A percentile compares a stretch with the other conserved stretches of the same genome.
Conservation (phyloP, 2,329 filamentous ascomycete genomes). For the Arthrinium phaeospermum region DNA sequence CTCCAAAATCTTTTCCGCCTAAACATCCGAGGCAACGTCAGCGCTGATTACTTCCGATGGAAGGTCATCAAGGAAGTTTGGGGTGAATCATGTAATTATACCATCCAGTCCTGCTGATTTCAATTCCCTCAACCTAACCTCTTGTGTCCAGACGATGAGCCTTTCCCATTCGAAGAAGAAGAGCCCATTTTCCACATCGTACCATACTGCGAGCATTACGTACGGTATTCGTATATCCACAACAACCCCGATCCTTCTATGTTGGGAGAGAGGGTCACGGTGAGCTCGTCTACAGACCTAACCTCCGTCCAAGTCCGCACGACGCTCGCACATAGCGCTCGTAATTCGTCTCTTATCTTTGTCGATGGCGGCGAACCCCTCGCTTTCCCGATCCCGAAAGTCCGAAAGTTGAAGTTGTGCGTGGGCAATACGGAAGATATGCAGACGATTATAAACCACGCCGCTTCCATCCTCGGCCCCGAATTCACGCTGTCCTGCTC, state of each 20-base stretch:
- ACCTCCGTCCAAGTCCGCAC: background rate
- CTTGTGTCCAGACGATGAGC: background rate
- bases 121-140: background rate
- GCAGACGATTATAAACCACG: background rate
- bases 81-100: background rate
- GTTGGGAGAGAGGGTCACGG: background rate
- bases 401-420: background rate
- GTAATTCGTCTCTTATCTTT: background rate
- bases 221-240: background rate
- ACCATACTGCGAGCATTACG: background rate
- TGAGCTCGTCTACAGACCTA: background rate
- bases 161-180: background rate
- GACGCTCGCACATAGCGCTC: background rate
- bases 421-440: rapidly evolving
- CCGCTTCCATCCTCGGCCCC: background rate
- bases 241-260: background rate
- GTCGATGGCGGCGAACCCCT: background rate
- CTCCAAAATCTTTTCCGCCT: too few species aligned
- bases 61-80: background rate
- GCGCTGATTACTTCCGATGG: background rate
- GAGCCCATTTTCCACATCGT: background rate
- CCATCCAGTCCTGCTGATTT: too few species aligned
- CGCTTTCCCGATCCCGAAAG: background rate
- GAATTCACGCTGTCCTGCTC: background rate
- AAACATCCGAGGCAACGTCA: too few species aligned